Base-by-base conservation (phyloP, 129 eudicot species). In the Flaveria sonorensis region DNA sequence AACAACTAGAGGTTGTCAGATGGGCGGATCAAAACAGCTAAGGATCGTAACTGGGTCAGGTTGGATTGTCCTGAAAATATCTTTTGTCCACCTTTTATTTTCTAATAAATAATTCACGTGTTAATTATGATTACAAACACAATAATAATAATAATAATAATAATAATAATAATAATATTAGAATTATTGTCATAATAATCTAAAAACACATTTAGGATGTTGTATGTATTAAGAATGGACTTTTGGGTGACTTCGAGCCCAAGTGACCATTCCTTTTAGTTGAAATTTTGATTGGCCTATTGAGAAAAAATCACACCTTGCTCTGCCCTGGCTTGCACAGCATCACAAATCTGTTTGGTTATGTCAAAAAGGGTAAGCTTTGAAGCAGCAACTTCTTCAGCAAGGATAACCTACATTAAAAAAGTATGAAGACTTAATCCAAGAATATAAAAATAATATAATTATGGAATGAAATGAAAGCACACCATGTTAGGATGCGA, bases 361-460 rank as follows among this genome's bases (percentile, higher is more conserved):
- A 94, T 67, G 86, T 91, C 99, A 83, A 91, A 94, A 61, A 94
- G 85, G 13, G 99, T 94, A 59, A 94, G 96, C 83, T 94, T 94
- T 69, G 96, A 91, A 62, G 97, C 93, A 81, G 90, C 88, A 80
- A 94, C 99, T 81, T 94, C 99, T 82, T 94, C 99, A 46, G 90
- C 99, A 81, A 94, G 96, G 72, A 94, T 86, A 73, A 94, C 99
- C 99, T 94, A 78, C 67, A 83, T 30, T 56, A n/a, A 28, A 74
- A 74, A 74, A n/a, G 68, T 28, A 68, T 7, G 75, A n/a, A 52
- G 10, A 23, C 14, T 71, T 43, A 77, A 68, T 36, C 7, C 9
- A 8, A 6, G 4, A 77, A 20, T 6, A 21, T 18, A 40, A 15
- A 28, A 61, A 61, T 20, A 7, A 10, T 10, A 67, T 42, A 26